A percentile compares a stretch with the other conserved stretches of the same genome.
Conservation (phyloP, 305 asterid species). For the Ilex paraguariensis region DNA sequence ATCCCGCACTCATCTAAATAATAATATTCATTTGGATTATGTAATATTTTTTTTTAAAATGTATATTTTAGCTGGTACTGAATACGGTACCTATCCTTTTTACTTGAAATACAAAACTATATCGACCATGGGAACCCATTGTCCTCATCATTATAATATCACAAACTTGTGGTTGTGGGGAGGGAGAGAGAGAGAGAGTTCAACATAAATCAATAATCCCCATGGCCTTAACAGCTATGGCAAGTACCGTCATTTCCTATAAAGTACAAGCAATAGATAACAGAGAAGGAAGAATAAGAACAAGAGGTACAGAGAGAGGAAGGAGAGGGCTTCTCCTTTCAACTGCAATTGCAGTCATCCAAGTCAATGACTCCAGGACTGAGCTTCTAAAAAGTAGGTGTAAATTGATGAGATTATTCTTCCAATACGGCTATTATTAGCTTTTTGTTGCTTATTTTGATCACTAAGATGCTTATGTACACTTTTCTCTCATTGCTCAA, state of each 20-base stretch:
- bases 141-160: constrained; percentile 11
- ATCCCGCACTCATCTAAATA: too few relatives aligned
- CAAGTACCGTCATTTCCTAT: constrained; percentile 19
- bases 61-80: too few relatives aligned
- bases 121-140: constrained; percentile 19
- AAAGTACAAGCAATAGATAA: constrained; percentile 19
- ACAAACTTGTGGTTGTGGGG: constrained; percentile 16
- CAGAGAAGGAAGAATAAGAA: constrained; percentile 15
- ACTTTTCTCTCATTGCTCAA: not conserved
- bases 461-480: not conserved
- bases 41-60: too few relatives aligned
- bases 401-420: not conserved
- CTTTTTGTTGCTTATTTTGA: not conserved
- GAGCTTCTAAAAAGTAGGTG: constrained; percentile 42
- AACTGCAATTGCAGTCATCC: constrained; percentile 24
- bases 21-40: too few relatives aligned
- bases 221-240: constrained; percentile 36
- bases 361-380: constrained; percentile 47
- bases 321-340: constrained; percentile 59
- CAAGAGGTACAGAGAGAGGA: constrained; percentile 22
- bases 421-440: not conserved
- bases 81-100: too few relatives aligned
- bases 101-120: not conserved
- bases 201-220: constrained; percentile 3
- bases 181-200: constrained; percentile 1